Evolutionary conservation across 805 yeast genomes (phyloP).

Genomic region (Pichia thaimueangensis): DNA sequence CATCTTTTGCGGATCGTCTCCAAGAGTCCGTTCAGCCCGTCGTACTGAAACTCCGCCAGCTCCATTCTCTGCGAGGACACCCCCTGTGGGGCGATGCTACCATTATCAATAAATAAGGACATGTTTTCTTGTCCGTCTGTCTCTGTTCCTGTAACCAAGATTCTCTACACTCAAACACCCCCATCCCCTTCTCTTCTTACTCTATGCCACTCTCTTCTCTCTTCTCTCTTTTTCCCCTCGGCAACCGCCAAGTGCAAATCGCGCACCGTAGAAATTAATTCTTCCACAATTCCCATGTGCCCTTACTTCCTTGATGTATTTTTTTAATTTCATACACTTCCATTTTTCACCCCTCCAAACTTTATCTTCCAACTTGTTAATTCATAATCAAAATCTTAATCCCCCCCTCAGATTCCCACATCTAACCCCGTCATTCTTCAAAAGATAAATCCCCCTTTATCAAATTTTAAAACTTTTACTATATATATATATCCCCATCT

Average conservation of each 20-base stretch:
- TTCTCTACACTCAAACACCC: neutral
- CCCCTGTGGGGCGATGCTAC: constrained; percentile 36
- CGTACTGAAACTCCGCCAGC: constrained; percentile 61
- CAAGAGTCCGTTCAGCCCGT: constrained; percentile 50
- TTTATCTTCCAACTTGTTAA: no score
- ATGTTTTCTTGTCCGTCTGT: constrained; percentile 26
- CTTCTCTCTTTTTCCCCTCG: neutral
- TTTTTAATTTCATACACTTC: no score
- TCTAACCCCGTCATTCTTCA: neutral
- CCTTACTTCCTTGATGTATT: no score
- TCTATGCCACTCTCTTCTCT: neutral
- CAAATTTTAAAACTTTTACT: no score
- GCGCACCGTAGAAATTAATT: no score
- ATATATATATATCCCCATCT: no score
- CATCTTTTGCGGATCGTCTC: constrained; percentile 54
- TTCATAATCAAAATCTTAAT: neutral
- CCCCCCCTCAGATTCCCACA: no score
- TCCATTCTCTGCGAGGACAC: constrained; percentile 56
- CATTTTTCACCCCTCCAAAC: no score
- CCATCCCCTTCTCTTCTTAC: neutral
- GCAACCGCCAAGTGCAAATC: neutral
- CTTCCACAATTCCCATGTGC: no score
- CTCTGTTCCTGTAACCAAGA: neutral
- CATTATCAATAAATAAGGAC: constrained; percentile 56
- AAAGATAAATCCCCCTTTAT: no score